phyloP scores from a whole-genome alignment of 306 rosid species.

The Castanea crenata region DNA sequence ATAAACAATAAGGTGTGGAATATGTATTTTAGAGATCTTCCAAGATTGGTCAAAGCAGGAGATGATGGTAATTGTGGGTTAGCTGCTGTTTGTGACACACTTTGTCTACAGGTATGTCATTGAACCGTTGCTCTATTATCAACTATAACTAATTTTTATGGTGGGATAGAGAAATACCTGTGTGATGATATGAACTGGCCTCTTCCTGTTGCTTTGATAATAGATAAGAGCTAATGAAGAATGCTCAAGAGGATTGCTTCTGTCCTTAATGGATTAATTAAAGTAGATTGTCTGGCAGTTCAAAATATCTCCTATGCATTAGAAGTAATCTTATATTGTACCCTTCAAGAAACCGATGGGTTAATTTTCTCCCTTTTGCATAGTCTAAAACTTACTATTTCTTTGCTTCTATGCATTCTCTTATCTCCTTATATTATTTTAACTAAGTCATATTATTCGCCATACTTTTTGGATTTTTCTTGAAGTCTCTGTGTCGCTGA shows the following conservation, averaged over 20 bases:
- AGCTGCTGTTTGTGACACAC: conserved; percentile 54
- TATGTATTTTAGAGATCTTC: conserved; percentile 49
- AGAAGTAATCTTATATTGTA: background rate
- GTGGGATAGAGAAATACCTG: background rate
- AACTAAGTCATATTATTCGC: background rate
- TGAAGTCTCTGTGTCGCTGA: background rate
- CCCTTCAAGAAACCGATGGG: background rate
- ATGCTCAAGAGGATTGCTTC: background rate
- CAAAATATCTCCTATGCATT: background rate
- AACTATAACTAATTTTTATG: background rate
- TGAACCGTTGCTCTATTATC: background rate
- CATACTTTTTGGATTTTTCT: background rate
- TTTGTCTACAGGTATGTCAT: conserved; percentile 54
- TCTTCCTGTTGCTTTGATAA: background rate
- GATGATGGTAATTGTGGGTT: conserved; percentile 56
- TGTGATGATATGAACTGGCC: conserved; percentile 2
- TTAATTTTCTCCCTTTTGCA: background rate
- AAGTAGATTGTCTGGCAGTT: background rate
- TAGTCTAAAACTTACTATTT: background rate
- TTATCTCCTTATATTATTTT: too few species aligned
- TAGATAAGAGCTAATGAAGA: background rate
- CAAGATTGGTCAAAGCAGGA: conserved; percentile 48
- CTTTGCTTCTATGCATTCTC: too few species aligned
- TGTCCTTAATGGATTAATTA: background rate
- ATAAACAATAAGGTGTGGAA: conserved; percentile 48